These are phyloP conservation scores for Elsinoe fawcettii DNA, from an alignment of 2,329 filamentous ascomycete species.

Conservation along the genomic window DNA sequence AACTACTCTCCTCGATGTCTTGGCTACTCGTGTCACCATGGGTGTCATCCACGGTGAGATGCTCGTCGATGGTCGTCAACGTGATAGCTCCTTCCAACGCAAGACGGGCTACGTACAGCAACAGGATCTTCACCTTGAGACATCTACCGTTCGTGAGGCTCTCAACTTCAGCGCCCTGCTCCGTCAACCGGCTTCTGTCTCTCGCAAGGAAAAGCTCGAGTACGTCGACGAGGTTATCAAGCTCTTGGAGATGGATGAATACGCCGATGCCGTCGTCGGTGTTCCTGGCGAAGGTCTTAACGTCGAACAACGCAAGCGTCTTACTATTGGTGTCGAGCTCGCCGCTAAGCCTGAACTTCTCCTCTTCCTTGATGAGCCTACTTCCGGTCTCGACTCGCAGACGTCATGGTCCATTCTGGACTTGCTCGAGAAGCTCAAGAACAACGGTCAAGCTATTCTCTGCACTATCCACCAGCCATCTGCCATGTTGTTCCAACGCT, in stretches of 20 bases:
- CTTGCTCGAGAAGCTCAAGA: constrained; percentile 80
- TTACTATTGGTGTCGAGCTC: constrained; percentile 94
- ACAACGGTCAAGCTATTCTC: constrained; percentile 85
- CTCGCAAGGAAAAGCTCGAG: constrained; percentile 67
- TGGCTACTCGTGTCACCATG: constrained; percentile 80
- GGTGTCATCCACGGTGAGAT: constrained; percentile 83
- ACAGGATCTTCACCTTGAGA: constrained; percentile 80
- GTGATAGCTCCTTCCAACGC: constrained; percentile 78
- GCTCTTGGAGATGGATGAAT: constrained; percentile 81
- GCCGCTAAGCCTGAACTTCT: constrained; percentile 84
- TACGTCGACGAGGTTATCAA: constrained; percentile 90
- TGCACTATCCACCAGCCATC: constrained; percentile 98
- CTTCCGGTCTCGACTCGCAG: constrained; percentile 85
- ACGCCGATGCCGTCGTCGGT: constrained; percentile 84
- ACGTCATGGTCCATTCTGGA: constrained; percentile 89
- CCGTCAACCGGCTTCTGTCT: constrained; percentile 69
- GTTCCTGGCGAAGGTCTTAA: constrained; percentile 76
- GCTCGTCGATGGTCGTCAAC: constrained; percentile 66
- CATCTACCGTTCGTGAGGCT: constrained; percentile 80
- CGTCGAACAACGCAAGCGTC: constrained; percentile 59
- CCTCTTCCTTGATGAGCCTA: constrained; percentile 90
- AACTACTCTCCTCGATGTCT: constrained; percentile 78
- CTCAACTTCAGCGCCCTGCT: constrained; percentile 79
- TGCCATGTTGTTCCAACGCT: constrained; percentile 87
- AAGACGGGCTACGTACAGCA: constrained; percentile 91